These are phyloP conservation scores for Neophaeococcomyces aloes DNA, from an alignment of 2,329 filamentous ascomycete species.

Conservation along the genomic window DNA sequence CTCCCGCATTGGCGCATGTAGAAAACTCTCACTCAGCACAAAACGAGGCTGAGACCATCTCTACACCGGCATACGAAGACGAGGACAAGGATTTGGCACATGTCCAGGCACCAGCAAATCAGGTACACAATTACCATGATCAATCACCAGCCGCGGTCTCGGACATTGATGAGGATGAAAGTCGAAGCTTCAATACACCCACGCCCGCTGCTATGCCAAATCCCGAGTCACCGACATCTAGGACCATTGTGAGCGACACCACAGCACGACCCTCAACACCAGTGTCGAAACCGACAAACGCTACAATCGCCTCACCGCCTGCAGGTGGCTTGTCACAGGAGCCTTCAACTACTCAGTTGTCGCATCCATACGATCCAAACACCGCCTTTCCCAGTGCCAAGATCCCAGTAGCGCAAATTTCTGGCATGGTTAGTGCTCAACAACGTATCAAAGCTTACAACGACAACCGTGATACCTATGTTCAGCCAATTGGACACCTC, in stretches of 20 bases:
- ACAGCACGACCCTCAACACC: not conserved
- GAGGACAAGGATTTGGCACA: too few relatives aligned
- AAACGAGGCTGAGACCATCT: too few relatives aligned
- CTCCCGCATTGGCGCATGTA: not conserved
- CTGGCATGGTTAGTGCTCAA: constrained; percentile 52
- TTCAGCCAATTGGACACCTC: constrained; percentile 64
- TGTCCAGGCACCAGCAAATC: too few relatives aligned
- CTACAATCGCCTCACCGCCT: not conserved
- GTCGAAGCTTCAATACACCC: too few relatives aligned
- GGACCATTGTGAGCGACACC: not conserved
- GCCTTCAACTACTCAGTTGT: constrained; percentile 12
- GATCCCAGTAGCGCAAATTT: constrained; percentile 64
- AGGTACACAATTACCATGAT: too few relatives aligned
- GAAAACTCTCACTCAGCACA: too few relatives aligned
- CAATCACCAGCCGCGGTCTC: too few relatives aligned
- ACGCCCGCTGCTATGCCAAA: too few relatives aligned
- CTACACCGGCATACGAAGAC: too few relatives aligned
- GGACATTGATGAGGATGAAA: too few relatives aligned
- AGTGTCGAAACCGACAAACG: not conserved
- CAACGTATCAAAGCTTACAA: constrained; percentile 67
- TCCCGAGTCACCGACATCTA: not conserved
- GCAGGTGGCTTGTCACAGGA: constrained; percentile 8
- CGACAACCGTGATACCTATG: constrained; percentile 60
- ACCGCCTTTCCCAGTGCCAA: not conserved
- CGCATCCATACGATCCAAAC: constrained; percentile 25